Evolutionary conservation across 2,329 filamentous ascomycete species (phyloP), one percentile per base, ranked within the genome.

Genomic region (Parafenestella ontariensis): DNA sequence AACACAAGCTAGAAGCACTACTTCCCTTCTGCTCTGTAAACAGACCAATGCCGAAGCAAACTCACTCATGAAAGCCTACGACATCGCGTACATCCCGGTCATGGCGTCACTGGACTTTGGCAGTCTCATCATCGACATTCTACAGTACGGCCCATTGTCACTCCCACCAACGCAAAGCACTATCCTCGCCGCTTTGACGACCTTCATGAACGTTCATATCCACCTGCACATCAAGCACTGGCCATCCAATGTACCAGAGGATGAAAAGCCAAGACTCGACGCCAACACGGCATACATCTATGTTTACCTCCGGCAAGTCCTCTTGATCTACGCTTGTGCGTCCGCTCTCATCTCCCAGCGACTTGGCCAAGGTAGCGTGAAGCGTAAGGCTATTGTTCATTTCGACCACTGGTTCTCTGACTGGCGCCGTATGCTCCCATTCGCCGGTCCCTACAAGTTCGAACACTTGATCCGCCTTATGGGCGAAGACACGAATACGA

Each of bases 331-430:
- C 37, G 11, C 23, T 13, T 40, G 37, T 33, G 36, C 41, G 3
- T 54, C 50, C 1, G 18, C 43, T 15, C 17, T 33, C 13, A 34
- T 47, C 26, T 21, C 34, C 15, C 37, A 39, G 44, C 21, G n/a
- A 20, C n/a, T 18, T 15, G 13, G 39, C 21, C 7, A 44, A 24
- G 9, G 26, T 18, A 10, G 11, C 36, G 23, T 21, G 5, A 46
- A 40, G 44, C 42, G 46, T 18, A 40, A 40, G 17, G 37, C 24
- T 4, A 18, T 40, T 20, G 21, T 58, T 5, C 54, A 58, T 42
- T 33, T 58, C 46, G 46, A 58, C n/a, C 54, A 58, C 29, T 20
- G 48, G 13, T 36, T 44, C 34, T 51, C 46, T 7, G 45, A 46
- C 54, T 58, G 54, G 50, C 18, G 26, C 1, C 20, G 43, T 18